Evolutionary conservation across 108 stramenopile species (phyloP).

Genomic region (Hondaea fermentalgiana): DNA sequence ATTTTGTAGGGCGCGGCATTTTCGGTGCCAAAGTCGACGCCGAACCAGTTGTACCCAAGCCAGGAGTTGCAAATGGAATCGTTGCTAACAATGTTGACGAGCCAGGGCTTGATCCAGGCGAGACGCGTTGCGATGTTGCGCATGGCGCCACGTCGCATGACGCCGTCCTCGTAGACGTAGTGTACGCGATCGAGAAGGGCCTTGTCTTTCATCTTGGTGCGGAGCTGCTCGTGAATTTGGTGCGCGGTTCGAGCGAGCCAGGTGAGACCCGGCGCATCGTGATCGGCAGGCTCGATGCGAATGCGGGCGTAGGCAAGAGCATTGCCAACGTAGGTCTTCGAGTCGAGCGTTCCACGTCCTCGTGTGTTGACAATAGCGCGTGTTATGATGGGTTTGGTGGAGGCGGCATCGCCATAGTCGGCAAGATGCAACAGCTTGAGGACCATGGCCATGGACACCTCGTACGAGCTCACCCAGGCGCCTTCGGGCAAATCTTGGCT

Average conservation of each 20-base stretch:
- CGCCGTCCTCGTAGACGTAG: not conserved
- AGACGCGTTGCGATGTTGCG: not conserved
- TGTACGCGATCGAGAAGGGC: not conserved
- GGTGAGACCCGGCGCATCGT: not conserved
- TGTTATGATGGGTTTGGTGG: not conserved
- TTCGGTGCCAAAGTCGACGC: not conserved
- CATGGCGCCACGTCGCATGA: not conserved
- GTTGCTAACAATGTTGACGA: not conserved
- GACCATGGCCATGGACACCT: not conserved
- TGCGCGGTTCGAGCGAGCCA: not conserved
- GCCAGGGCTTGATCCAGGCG: not conserved
- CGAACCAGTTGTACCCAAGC: not conserved
- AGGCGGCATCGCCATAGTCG: not conserved
- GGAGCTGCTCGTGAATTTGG: not conserved
- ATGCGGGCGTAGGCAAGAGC: not conserved
- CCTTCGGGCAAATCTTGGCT: not conserved
- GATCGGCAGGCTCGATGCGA: not conserved
- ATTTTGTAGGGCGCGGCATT: not conserved
- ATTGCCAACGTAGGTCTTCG: not conserved
- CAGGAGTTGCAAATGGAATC: not conserved
- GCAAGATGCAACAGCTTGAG: not conserved
- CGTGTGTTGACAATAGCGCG: not conserved
- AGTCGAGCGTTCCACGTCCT: not conserved
- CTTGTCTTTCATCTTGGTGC: not conserved
- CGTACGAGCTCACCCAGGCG: not conserved